Evolutionary conservation across 164 flowering plant species (phyloP).

Genomic region (Vitis labrusca): DNA sequence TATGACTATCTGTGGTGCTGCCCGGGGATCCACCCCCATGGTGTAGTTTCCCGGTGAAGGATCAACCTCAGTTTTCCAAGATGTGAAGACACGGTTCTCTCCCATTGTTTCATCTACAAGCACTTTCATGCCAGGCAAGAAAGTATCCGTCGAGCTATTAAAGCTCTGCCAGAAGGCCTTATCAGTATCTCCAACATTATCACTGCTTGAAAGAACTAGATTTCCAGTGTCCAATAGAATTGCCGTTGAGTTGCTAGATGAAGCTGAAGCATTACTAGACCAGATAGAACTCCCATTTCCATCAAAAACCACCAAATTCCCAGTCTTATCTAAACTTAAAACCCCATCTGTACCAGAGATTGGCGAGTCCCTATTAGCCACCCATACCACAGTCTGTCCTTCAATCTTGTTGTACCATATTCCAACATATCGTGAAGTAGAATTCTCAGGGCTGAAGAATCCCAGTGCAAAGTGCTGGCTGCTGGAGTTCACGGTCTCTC

Average conservation of each 20-base stretch:
- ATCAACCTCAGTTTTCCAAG: constrained; percentile 52
- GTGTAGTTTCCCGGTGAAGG: constrained; percentile 53
- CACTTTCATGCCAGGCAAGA: constrained; percentile 52
- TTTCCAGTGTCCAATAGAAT: constrained; percentile 40
- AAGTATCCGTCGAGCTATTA: constrained; percentile 50
- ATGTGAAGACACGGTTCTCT: constrained; percentile 26
- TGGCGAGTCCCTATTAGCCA: constrained; percentile 60
- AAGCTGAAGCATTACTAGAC: constrained; percentile 33
- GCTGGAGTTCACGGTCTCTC: constrained; percentile 31
- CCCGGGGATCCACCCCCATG: constrained; percentile 42
- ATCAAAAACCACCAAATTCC: constrained; percentile 34
- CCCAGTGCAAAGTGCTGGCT: constrained; percentile 37
- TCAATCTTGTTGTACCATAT: constrained; percentile 48
- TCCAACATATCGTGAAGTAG: constrained; percentile 48
- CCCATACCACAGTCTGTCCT: constrained; percentile 43
- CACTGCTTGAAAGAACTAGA: constrained; percentile 24
- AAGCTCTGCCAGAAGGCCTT: constrained; percentile 55
- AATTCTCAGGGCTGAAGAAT: constrained; percentile 54
- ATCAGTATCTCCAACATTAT: neutral
- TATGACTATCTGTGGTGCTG: constrained; percentile 51
- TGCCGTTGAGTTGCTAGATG: constrained; percentile 19
- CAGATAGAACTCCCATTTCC: constrained; percentile 30
- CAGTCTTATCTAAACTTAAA: constrained; percentile 31
- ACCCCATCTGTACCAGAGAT: constrained; percentile 25
- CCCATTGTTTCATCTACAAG: constrained; percentile 19